Evolutionary conservation across 148 eudicot genomes (phyloP).

Genomic region (Rhododendron mucronatum): DNA sequence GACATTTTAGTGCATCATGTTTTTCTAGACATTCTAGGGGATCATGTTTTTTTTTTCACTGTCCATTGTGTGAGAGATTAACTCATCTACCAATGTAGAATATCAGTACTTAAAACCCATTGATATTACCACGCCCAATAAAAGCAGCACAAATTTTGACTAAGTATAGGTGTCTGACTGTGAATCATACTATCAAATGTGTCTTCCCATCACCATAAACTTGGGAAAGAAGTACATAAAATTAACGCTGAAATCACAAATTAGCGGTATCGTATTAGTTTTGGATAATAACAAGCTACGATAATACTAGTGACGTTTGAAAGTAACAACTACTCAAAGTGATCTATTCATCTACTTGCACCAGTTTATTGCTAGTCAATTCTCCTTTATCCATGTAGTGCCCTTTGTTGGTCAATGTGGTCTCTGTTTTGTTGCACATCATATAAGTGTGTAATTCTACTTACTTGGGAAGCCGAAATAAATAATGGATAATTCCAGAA

Average conservation of each 20-base stretch:
- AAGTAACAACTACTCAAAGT: background rate
- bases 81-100: background rate
- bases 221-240: background rate
- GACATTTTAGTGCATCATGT: background rate
- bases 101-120: background rate
- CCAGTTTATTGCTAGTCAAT: background rate
- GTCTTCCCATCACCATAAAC: background rate
- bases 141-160: background rate
- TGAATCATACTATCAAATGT: background rate
- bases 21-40: background rate
- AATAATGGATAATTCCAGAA: background rate
- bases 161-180: background rate
- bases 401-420: background rate
- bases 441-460: background rate
- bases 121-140: background rate
- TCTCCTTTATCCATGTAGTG: background rate
- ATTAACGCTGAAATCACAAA: background rate
- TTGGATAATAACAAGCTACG: background rate
- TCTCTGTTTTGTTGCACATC: background rate
- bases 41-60: background rate
- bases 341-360: background rate
- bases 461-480: background rate
- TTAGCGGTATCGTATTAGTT: background rate
- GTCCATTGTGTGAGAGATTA: background rate
- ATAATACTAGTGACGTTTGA: background rate